A percentile compares a stretch with the other conserved stretches of the same genome.
These are phyloP conservation scores for Skeletonema potamos DNA, from an alignment of 108 stramenopile genomes.

Conservation along the genomic window DNA sequence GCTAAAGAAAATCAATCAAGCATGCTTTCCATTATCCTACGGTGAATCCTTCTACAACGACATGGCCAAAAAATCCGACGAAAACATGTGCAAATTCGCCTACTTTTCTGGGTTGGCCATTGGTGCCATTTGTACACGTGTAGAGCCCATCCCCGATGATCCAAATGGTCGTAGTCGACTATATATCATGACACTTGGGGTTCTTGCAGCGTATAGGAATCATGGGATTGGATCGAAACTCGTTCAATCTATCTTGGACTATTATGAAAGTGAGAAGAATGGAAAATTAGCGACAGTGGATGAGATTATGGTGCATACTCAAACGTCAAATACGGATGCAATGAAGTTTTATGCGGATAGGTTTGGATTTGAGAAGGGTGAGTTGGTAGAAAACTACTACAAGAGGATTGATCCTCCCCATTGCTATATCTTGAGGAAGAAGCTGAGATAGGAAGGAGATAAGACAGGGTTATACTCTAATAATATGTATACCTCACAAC, in stretches of 20 bases:
- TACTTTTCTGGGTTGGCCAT: conserved; percentile 88
- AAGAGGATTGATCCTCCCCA: conserved; percentile 96
- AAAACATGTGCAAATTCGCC: conserved; percentile 81
- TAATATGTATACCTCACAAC: not conserved
- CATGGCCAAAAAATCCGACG: conserved; percentile 55
- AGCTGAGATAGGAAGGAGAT: conserved; percentile 42
- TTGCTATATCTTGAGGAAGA: conserved; percentile 92
- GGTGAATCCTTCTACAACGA: conserved; percentile 89
- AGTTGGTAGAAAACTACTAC: conserved; percentile 94
- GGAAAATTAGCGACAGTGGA: conserved; percentile 48
- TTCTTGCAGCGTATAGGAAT: conserved; percentile 91
- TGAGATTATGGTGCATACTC: conserved; percentile 94
- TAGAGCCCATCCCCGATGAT: conserved; percentile 54
- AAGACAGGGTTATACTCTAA: too few species aligned
- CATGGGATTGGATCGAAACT: conserved; percentile 89
- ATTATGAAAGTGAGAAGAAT: conserved; percentile 50
- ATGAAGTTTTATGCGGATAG: conserved; percentile 86
- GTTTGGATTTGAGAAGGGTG: conserved; percentile 90
- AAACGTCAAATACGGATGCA: conserved; percentile 92
- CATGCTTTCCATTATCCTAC: conserved; percentile 92
- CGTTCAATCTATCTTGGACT: conserved; percentile 78
- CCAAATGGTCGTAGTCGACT: conserved; percentile 50
- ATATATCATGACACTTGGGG: conserved; percentile 98
- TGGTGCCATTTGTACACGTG: conserved; percentile 80
- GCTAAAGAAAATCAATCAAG: conserved; percentile 74